A percentile compares a stretch with the other conserved stretches of the same genome.
phyloP scores from a whole-genome alignment of 2,329 filamentous ascomycete genomes.

The Tolypocladium sp. region DNA sequence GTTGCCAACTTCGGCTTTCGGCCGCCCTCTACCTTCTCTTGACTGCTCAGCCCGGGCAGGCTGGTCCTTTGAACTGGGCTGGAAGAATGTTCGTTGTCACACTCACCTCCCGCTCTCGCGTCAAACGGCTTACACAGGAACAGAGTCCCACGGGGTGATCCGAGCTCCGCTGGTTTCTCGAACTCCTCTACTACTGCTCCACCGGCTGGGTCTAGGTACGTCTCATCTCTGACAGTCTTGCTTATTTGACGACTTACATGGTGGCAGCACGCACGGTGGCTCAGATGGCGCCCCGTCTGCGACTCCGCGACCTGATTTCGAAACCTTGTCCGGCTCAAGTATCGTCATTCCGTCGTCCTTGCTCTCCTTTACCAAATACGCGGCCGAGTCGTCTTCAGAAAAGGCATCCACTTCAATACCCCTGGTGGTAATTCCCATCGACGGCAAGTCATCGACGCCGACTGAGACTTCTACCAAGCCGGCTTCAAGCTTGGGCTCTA shows the following conservation, averaged over 20 bases:
- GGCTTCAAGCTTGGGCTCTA: not conserved
- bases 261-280: not conserved
- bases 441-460: not conserved
- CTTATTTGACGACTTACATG: not conserved
- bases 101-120: not conserved
- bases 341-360: slow-evolving; percentile 6
- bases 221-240: not conserved
- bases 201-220: not conserved
- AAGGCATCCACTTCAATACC: not conserved
- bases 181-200: not conserved
- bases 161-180: not conserved
- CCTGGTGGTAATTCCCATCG: slow-evolving; percentile 1
- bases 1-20: slow-evolving; percentile 8
- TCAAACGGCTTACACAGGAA: slow-evolving; percentile 3
- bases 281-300: not conserved
- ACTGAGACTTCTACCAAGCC: not conserved
- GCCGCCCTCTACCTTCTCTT: slow-evolving; percentile 17
- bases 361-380: not conserved
- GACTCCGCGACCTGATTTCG: slow-evolving; percentile 2
- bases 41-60: slow-evolving; percentile 18
- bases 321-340: slow-evolving; percentile 3
- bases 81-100: slow-evolving; percentile 16
- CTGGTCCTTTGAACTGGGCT: slow-evolving; percentile 25
- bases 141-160: slow-evolving; percentile 12
- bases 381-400: not conserved